phyloP scores from a whole-genome alignment of 768 basidiomycete genomes.

The Rhodotorula taiwanensis region DNA sequence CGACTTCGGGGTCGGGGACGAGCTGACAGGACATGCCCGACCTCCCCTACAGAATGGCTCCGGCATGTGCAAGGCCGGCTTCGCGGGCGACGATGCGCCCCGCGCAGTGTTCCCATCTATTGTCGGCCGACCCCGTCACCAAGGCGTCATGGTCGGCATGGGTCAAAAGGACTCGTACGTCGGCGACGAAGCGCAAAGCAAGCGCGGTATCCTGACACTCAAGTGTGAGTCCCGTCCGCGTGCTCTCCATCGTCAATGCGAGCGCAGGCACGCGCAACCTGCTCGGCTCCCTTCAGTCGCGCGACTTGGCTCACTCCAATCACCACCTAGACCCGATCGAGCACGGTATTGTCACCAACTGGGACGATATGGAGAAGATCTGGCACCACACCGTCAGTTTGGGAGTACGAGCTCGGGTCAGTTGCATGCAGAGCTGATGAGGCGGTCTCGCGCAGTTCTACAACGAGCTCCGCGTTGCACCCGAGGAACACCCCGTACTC shows the following conservation, averaged over 20 bases:
- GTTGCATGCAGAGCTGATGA: neutral
- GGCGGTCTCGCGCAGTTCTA: slow-evolving; percentile 53
- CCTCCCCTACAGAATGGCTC: slow-evolving; percentile 68
- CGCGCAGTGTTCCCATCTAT: slow-evolving; percentile 71
- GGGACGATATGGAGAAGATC: slow-evolving; percentile 99
- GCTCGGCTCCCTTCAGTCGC: no score
- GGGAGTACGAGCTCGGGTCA: neutral
- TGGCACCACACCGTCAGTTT: slow-evolving; percentile 50
- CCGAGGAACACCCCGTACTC: slow-evolving; percentile 85
- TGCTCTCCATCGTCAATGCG: no score
- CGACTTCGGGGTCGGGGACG: no score
- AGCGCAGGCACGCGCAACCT: no score
- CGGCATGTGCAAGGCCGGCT: slow-evolving; percentile 99
- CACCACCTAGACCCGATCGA: slow-evolving; percentile 71
- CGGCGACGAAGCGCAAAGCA: slow-evolving; percentile 86
- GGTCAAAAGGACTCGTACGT: slow-evolving; percentile 94
- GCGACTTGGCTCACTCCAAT: no score
- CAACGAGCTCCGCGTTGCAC: slow-evolving; percentile 88
- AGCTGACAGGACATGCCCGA: no score
- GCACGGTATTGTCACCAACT: slow-evolving; percentile 93
- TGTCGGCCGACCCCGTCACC: slow-evolving; percentile 88
- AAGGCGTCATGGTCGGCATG: slow-evolving; percentile 96
- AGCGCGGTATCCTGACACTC: slow-evolving; percentile 87
- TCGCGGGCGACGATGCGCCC: slow-evolving; percentile 74
- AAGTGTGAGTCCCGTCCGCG: slow-evolving; percentile 48